Conservation (phyloP, 2,329 filamentous ascomycete species). For the Pseudogymnoascus sp. region DNA sequence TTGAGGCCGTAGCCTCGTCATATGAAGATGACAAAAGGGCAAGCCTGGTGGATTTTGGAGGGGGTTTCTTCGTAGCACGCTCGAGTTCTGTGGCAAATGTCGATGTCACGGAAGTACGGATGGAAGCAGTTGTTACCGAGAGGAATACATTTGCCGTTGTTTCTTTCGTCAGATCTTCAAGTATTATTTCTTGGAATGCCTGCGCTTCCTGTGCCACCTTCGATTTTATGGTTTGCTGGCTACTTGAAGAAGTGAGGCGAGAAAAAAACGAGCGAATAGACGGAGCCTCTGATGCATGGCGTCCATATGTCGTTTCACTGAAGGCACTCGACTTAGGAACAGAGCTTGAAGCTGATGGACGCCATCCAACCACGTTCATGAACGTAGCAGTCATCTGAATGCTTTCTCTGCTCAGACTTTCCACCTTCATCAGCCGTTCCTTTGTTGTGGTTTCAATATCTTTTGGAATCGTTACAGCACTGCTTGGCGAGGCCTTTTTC, state of each 20-base stretch:
- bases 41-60: constrained; percentile 77
- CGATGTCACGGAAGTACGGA: constrained; percentile 65
- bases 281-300: constrained; percentile 41
- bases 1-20: constrained; percentile 61
- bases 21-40: constrained; percentile 88
- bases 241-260: constrained; percentile 52
- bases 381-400: constrained; percentile 87
- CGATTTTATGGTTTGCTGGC: constrained; percentile 41
- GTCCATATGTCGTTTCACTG: constrained; percentile 32
- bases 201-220: constrained; percentile 56
- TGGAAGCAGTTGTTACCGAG: constrained; percentile 73
- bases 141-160: constrained; percentile 79
- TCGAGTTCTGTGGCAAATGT: constrained; percentile 79
- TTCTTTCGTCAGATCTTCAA: constrained; percentile 61
- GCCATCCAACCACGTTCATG: constrained; percentile 84
- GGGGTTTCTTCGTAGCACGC: constrained; percentile 92
- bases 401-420: constrained; percentile 71
- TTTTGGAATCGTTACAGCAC: constrained; percentile 61
- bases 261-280: constrained; percentile 75
- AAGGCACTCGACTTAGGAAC: constrained; percentile 20
- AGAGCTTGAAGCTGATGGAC: constrained; percentile 43
- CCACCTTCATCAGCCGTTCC: constrained; percentile 81
- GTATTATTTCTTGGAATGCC: constrained; percentile 50
- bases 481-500: constrained; percentile 78
- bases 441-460: constrained; percentile 76